phyloP scores from a whole-genome alignment of 352 stramenopile species.

The Phytophthora nicotianae region DNA sequence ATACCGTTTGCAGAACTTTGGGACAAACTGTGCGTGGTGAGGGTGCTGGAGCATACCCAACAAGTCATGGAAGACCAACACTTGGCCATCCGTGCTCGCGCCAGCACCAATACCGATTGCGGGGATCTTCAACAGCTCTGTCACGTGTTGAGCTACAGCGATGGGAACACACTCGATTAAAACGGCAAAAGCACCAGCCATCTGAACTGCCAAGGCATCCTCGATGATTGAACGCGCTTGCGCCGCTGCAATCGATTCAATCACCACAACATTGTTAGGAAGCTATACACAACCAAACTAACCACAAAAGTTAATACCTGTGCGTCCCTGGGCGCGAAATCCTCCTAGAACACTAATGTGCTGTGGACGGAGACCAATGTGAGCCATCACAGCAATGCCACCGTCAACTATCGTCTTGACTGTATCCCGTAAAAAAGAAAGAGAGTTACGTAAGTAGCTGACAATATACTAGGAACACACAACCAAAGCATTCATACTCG shows the following conservation, averaged over 20 bases:
- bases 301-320: slow-evolving; percentile 67
- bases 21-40: slow-evolving; percentile 95
- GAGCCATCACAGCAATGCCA: slow-evolving; percentile 97
- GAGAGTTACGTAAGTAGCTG: background rate
- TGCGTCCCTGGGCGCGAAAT: slow-evolving; percentile 96
- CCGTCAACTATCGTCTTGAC: slow-evolving; percentile 80
- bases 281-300: too few relatives aligned
- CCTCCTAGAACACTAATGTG: slow-evolving; percentile 96
- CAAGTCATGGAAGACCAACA: slow-evolving; percentile 99
- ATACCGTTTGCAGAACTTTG: slow-evolving; percentile 99
- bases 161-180: slow-evolving; percentile 85
- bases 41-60: slow-evolving; percentile 98
- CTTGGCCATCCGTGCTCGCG: slow-evolving; percentile 93
- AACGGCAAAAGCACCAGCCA: slow-evolving; percentile 96
- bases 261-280: too few relatives aligned
- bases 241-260: slow-evolving; percentile 58
- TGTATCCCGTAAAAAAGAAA: slow-evolving; percentile 15
- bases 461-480: background rate
- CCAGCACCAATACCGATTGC: slow-evolving; percentile 99
- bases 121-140: slow-evolving; percentile 95
- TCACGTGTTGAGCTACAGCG: slow-evolving; percentile 93
- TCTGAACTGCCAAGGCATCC: slow-evolving; percentile 94
- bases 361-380: slow-evolving; percentile 98
- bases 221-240: slow-evolving; percentile 94
- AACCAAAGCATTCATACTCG: slow-evolving; percentile 38